Conservation (phyloP, 345 rosid species). For the Arabis alpina region DNA sequence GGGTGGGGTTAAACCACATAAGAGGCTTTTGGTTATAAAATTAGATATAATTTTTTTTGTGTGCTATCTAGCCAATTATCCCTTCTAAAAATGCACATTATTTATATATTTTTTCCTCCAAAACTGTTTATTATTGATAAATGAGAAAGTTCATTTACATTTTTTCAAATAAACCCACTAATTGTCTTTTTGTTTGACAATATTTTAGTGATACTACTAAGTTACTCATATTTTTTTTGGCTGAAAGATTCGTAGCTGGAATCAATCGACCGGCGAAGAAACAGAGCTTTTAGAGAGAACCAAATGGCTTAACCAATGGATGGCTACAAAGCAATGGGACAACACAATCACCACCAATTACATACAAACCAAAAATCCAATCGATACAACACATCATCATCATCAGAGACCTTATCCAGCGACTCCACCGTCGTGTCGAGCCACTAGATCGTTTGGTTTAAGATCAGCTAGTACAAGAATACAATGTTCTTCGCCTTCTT, state of each 20-base stretch:
- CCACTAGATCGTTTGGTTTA: constrained; percentile 50
- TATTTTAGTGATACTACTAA: background rate
- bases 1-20: no score
- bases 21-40: no score
- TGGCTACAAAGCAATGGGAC: constrained; percentile 79
- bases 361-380: constrained; percentile 48
- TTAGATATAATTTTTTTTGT: no score
- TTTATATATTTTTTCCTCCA: no score
- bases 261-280: constrained; percentile 64
- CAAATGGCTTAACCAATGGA: constrained; percentile 85
- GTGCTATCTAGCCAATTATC: no score
- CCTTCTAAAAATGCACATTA: no score
- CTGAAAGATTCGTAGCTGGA: constrained; percentile 67
- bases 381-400: constrained; percentile 48
- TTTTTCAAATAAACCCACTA: no score
- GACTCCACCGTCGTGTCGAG: constrained; percentile 69
- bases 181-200: no score
- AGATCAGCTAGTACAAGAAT: constrained; percentile 75
- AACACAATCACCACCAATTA: constrained; percentile 43
- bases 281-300: constrained; percentile 57
- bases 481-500: constrained; percentile 53
- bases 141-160: no score
- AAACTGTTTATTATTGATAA: no score
- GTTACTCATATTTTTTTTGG: background rate
- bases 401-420: constrained; percentile 46